These are phyloP conservation scores for Massospora cicadina DNA, from an alignment of 371 early-diverging fungal genomes.

Conservation along the genomic window DNA sequence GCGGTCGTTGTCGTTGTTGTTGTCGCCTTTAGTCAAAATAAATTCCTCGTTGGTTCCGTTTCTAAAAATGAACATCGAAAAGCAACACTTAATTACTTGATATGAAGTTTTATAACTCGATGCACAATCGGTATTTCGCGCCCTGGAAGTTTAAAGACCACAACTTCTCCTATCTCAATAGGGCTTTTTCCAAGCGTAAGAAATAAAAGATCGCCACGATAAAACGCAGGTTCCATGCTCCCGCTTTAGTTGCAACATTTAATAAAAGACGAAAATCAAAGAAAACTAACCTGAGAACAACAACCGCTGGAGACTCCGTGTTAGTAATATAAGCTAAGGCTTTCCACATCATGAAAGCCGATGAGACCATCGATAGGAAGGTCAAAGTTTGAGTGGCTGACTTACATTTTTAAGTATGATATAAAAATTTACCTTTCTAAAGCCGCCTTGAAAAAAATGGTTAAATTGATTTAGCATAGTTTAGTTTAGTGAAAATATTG, in stretches of 20 bases:
- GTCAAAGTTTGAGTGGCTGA: constrained; percentile 29
- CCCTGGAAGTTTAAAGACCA: constrained; percentile 86
- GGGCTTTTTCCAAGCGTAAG: constrained; percentile 50
- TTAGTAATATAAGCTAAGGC: constrained; percentile 65
- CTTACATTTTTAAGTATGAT: constrained; percentile 7
- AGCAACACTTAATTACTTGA: constrained; percentile 25
- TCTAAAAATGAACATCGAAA: constrained; percentile 18
- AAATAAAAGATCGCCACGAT: constrained; percentile 94
- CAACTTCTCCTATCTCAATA: constrained; percentile 81
- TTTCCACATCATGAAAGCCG: constrained; percentile 97
- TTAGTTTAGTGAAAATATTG: no score
- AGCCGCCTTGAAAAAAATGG: not conserved
- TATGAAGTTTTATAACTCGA: constrained; percentile 81
- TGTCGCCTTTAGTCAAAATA: constrained; percentile 97
- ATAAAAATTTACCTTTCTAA: not conserved
- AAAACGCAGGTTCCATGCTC: constrained; percentile 98
- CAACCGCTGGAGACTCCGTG: constrained; percentile 95
- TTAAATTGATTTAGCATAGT: not conserved
- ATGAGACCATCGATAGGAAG: constrained; percentile 63
- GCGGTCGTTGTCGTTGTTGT: constrained; percentile 89
- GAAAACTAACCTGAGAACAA: constrained; percentile 62
- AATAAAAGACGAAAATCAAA: not conserved
- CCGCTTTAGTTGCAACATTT: constrained; percentile 38
- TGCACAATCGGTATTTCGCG: constrained; percentile 97
- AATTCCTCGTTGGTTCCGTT: constrained; percentile 44